Base-by-base conservation (phyloP, 2,329 filamentous ascomycete species). In the Zymoseptoria pseudotritici region DNA sequence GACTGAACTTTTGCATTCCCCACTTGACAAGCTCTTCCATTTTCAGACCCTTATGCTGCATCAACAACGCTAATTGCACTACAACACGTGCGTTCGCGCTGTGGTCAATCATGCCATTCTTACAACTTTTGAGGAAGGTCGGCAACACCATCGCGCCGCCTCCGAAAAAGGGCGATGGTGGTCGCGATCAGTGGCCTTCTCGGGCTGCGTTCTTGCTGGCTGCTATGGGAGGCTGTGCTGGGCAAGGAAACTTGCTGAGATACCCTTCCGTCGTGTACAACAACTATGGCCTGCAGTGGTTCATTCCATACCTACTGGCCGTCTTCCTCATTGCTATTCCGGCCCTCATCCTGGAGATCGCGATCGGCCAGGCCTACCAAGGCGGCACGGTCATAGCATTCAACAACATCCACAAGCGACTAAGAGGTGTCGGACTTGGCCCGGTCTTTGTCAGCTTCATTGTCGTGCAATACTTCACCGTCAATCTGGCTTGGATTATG, bases 241-340 rank as follows among this genome's bases (percentile, higher is more conserved):
- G 82, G 54, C 81, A 83, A 72, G 82, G 82, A 50, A 84, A 84
- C 67, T 42, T 84, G 20, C 74, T 85, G 19, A 77, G 82, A 31
- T 84, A 84, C 62, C 82, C 82, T 3, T 84, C 81, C 0, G 79
- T 82, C 49, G 78, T 83, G 3, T 85, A 82, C 76, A 84, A 84
- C 72, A 85, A 84, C 67, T 77, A 82, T 59, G 82, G 82, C 0
- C 74, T 84, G 4, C 82, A 84, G 66, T 85, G 82, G 82, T 85
- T 83, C 68, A 78, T 84, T n/a, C 82, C 83, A 17, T 85, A 84
- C 61, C 69, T 84, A 5, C 71, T 84, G 57, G 80, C 80, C 5
- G 77, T 85, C 26, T 81, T 83, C 61, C 70, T 84, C 13, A 77
- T 85, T 58, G 82, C 82, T 36, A 84, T 84, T 52, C 82, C 82